Evolutionary conservation across 1,284 basidiomycete genomes (phyloP).

Genomic region (Abortiporus biennis): DNA sequence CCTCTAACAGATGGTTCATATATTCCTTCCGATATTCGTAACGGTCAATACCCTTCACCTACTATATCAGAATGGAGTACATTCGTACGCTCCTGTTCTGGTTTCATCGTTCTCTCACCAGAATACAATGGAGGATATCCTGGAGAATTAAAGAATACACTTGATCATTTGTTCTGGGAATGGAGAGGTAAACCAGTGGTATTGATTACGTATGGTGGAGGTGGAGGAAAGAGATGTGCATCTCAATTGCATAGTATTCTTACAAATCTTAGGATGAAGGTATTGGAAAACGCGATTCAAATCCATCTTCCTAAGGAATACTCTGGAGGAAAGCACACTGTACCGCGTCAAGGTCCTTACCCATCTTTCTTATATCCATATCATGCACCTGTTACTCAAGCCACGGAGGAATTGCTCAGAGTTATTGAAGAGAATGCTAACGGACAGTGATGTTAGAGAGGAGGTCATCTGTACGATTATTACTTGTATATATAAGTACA

Average conservation of each 20-base stretch:
- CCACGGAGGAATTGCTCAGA: slow-evolving; percentile 14
- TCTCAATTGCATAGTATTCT: slow-evolving; percentile 18
- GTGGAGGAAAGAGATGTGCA: slow-evolving; percentile 17
- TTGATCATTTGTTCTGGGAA: slow-evolving; percentile 26
- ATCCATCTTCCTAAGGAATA: slow-evolving; percentile 18
- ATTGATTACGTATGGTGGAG: slow-evolving; percentile 22
- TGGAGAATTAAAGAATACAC: slow-evolving; percentile 24
- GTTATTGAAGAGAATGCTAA: slow-evolving; percentile 5
- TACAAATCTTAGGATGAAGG: slow-evolving; percentile 17
- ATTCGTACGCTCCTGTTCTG: slow-evolving; percentile 20
- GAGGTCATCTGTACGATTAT: no score
- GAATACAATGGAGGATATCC: slow-evolving; percentile 26
- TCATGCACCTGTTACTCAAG: slow-evolving; percentile 15
- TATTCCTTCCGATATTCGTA: slow-evolving; percentile 20
- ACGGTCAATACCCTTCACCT: slow-evolving; percentile 20
- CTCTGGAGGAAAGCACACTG: slow-evolving; percentile 15
- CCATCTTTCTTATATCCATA: slow-evolving; percentile 21
- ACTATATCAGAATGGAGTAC: slow-evolving; percentile 21
- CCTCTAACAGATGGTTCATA: slow-evolving; percentile 21
- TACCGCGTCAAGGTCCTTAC: slow-evolving; percentile 8
- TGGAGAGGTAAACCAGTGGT: slow-evolving; percentile 23
- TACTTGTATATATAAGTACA: no score
- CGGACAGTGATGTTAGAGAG: no score
- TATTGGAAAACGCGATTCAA: slow-evolving; percentile 14
- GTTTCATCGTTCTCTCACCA: slow-evolving; percentile 22